Evolutionary conservation across 805 yeast genomes (phyloP), one percentile per base, ranked within the genome.

Genomic region (Myxozyma mucilagina): DNA sequence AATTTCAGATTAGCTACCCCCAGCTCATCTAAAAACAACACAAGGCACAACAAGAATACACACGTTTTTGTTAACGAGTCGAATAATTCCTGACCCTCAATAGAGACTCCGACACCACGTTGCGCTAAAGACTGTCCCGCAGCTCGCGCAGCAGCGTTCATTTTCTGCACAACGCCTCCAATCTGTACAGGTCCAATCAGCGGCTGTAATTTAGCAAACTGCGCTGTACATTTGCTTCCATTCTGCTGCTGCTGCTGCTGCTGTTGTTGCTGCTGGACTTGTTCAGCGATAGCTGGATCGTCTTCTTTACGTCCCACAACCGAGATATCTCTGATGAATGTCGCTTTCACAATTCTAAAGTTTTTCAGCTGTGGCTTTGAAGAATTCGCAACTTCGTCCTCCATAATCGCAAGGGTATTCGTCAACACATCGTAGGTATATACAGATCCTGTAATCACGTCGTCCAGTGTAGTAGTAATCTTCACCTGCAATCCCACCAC

Each of bases 391-490:
- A 14, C 32, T 29, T 39, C 49, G 47, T 45, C 53, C 42, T 50
- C 57, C 36, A 31, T 47, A 31, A 47, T 68, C 0, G 81, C 72
- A 29, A 82, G 63, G n/a, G 83, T 71, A 44, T 79, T 78, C 56
- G 78, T 79, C 6, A 60, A 57, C 7, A 85, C 76, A 59, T 83
- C 82, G 71, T 82, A 86, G 9, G 90, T 80, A 71, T 84, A 86
- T 42, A 89, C 79, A 36, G 79, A 75, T 1, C 94, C 96, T n/a
- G 78, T 77, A 55, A 84, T 77, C 8, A 77, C 76, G 32, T 80
- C 78, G 68, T 87, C 90, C 49, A 84, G 74, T 6, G 81, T 75
- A 53, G 89, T 88, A 11, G 82, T 80, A 55, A 87, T 77, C 69
- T 79, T 83, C 60, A 89, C 88, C 68, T 84, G 80, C 20, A 63